phyloP scores from a whole-genome alignment of 495 filamentous ascomycete genomes.

The Annulohypoxylon bovei region DNA sequence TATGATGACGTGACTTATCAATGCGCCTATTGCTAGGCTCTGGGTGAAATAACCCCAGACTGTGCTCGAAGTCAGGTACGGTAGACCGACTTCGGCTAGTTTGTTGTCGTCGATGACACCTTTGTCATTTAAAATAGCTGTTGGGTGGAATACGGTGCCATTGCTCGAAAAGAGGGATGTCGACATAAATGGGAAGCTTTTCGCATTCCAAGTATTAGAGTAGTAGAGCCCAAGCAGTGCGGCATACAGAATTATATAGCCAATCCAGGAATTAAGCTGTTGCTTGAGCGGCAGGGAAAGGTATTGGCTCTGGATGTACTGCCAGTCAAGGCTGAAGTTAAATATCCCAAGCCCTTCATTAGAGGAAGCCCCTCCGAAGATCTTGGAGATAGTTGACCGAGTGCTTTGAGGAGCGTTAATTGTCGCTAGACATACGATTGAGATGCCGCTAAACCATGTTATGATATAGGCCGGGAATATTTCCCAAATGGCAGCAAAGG shows the following conservation, averaged over 20 bases:
- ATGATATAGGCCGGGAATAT: constrained; percentile 67
- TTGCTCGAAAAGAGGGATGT: constrained; percentile 23
- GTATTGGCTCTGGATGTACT: constrained; percentile 56
- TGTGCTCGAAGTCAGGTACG: constrained; percentile 23
- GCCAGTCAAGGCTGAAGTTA: constrained; percentile 64
- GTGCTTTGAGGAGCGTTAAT: constrained; percentile 46
- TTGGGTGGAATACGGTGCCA: constrained; percentile 23
- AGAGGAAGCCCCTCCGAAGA: constrained; percentile 65
- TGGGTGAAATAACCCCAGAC: constrained; percentile 34
- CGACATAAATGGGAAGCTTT: constrained; percentile 62
- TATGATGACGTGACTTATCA: constrained; percentile 28
- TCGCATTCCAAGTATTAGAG: constrained; percentile 60
- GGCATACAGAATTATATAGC: constrained; percentile 55
- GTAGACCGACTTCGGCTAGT: constrained; percentile 19
- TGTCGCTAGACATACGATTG: constrained; percentile 66
- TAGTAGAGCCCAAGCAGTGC: constrained; percentile 59
- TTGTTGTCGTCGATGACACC: constrained; percentile 20
- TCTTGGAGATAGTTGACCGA: constrained; percentile 60
- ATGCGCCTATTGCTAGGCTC: constrained; percentile 21
- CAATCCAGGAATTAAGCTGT: constrained; percentile 55
- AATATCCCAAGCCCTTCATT: constrained; percentile 64
- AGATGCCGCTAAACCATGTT: constrained; percentile 63
- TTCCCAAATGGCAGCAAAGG: constrained; percentile 58
- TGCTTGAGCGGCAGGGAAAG: constrained; percentile 48
- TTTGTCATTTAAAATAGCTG: constrained; percentile 19